Evolutionary conservation across 345 rosid genomes (phyloP), one percentile per base, ranked within the genome.

Genomic region (Geranium brycei): DNA sequence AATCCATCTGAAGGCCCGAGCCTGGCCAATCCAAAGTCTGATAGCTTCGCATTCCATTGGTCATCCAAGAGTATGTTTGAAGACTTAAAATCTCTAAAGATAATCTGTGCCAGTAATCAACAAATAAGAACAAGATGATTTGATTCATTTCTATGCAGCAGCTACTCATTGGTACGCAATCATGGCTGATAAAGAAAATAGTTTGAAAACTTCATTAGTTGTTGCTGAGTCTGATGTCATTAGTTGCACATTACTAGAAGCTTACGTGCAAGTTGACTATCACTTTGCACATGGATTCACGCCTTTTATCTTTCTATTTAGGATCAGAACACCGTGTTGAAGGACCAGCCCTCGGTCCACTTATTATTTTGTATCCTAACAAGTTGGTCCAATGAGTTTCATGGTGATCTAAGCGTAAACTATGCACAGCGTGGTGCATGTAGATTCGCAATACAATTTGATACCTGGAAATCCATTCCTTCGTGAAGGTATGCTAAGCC

Each of bases 401-500:
- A 23, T 0, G 41, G 41, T 35, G 41, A 35, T 35, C 41, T 35
- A 35, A 7, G 41, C 5, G 41, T 35, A 35, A 35, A 35, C 41
- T 35, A 13, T 47, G 14, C 14, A 41, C 51, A 47, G 14, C 1
- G 14, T 47, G 53, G 41, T 47, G 53, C 14, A 13, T 47, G 12
- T 47, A 47, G 13, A 13, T 47, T 13, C 53, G 10, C 13, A 13
- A 13, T 11, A 51, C 31, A 17, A 56, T 23, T 17, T 59, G 30
- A 51, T 61, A 89, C 97, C 99, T 93, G 96, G 82, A 93, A 85
- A 65, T 90, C 95, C 95, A 93, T 85, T 74, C 86, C 99, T 69
- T 90, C 87, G 38, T 92, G 98, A 64, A 92, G 93, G 67, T 86
- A 89, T 57, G 96, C 81, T 64, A 89, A 81, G 68, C 98, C 98